phyloP scores from a whole-genome alignment of 1,284 basidiomycete genomes.

The Leccinum variabile region DNA sequence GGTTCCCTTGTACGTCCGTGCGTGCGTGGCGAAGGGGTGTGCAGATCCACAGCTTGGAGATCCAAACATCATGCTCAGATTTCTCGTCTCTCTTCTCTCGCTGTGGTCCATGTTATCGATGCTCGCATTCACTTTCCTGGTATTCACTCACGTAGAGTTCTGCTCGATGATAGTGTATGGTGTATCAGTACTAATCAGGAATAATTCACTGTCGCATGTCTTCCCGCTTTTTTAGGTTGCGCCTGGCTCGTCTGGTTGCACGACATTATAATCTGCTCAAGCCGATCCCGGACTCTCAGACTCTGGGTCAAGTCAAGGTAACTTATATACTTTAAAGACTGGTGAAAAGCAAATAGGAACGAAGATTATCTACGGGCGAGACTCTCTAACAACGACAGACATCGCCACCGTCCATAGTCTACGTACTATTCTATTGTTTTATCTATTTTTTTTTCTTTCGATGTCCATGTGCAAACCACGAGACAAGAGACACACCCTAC shows the following conservation, averaged over 20 bases:
- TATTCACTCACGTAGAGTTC: conserved; percentile 1
- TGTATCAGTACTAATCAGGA: conserved; percentile 18
- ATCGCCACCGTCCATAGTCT: neutral
- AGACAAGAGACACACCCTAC: neutral
- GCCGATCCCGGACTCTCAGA: neutral
- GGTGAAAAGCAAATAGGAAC: neutral
- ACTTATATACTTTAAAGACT: neutral
- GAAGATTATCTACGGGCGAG: neutral
- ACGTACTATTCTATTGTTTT: neutral
- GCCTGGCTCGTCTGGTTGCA: neutral
- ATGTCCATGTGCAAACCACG: conserved; percentile 1
- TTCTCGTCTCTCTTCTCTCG: neutral
- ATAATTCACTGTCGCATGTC: too few relatives aligned
- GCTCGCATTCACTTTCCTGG: conserved; percentile 1
- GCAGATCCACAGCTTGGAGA: too few relatives aligned
- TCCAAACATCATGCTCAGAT: neutral
- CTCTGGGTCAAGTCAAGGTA: neutral
- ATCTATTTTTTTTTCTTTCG: neutral
- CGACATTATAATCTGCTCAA: neutral
- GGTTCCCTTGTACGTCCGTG: neutral
- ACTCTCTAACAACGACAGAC: neutral
- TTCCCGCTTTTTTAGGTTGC: neutral
- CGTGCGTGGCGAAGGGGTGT: neutral
- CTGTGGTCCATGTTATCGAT: conserved; percentile 5
- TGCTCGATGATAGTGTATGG: conserved; percentile 8